Percentiles rank a stretch among this genome's conserved stretches.
phyloP scores from a whole-genome alignment of 164 flowering plant genomes.

The Sextonia rubra region DNA sequence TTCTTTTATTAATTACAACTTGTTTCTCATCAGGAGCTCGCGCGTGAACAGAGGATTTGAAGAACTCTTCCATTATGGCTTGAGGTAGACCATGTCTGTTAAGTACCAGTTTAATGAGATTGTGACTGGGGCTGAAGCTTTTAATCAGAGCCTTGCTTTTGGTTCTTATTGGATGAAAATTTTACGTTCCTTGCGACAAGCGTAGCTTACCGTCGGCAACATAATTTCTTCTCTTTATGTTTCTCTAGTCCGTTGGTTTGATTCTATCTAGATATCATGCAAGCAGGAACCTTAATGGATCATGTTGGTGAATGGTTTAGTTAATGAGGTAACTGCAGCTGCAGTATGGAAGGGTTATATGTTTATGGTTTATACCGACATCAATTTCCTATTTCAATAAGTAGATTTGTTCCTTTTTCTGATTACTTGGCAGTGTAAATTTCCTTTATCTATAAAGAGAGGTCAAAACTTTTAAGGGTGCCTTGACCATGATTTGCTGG shows the following conservation, averaged over 20 bases:
- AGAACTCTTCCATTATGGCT: conserved; percentile 10
- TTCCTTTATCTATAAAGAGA: background rate
- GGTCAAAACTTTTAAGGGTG: background rate
- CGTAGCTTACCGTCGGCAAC: background rate
- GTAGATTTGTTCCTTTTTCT: background rate
- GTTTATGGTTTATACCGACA: background rate
- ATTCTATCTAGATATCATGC: background rate
- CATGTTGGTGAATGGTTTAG: background rate
- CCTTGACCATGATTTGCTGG: no score
- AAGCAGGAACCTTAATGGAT: background rate
- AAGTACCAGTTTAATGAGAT: background rate
- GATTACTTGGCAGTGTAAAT: background rate
- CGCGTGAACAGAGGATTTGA: conserved; percentile 31
- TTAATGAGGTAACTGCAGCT: background rate
- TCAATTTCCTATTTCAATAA: background rate
- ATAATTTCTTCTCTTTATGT: background rate
- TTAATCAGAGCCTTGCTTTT: background rate
- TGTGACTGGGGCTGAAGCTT: background rate
- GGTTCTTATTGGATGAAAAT: background rate
- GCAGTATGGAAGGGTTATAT: background rate
- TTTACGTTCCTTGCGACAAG: background rate
- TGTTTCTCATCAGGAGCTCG: conserved; percentile 26
- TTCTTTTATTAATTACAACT: background rate
- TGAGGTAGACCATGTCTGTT: conserved; percentile 6
- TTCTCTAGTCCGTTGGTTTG: background rate